Conservation (phyloP, 2,329 filamentous ascomycete genomes). For the Aureobasidium lini region DNA sequence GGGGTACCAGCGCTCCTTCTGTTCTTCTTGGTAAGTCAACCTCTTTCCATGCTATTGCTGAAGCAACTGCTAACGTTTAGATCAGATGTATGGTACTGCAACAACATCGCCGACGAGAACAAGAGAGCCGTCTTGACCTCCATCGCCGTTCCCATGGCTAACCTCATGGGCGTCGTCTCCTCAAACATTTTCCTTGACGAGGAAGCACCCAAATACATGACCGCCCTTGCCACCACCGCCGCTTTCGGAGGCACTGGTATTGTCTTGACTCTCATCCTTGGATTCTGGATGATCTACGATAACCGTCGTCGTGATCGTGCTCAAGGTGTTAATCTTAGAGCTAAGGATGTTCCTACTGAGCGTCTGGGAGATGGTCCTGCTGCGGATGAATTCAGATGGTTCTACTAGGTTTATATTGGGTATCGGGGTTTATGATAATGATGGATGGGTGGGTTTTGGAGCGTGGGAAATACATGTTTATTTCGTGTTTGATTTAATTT, state of each 20-base stretch:
- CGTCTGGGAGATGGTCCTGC: constrained; percentile 37
- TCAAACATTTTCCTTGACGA: constrained; percentile 60
- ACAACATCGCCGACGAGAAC: constrained; percentile 73
- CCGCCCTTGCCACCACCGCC: constrained; percentile 58
- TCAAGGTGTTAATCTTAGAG: constrained; percentile 49
- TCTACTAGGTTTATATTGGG: constrained; percentile 19
- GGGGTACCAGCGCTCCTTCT: constrained; percentile 66
- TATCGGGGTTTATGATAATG: neutral
- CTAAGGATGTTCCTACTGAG: constrained; percentile 42
- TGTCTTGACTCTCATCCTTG: constrained; percentile 48
- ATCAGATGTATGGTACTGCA: constrained; percentile 63
- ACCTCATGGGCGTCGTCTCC: constrained; percentile 65
- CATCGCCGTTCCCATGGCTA: constrained; percentile 66
- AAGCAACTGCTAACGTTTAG: no score
- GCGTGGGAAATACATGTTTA: no score
- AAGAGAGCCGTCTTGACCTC: constrained; percentile 62
- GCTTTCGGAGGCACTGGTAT: constrained; percentile 56
- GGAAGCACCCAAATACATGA: constrained; percentile 59
- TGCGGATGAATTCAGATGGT: constrained; percentile 39
- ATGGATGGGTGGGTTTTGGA: neutral
- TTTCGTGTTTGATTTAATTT: no score
- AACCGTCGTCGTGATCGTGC: constrained; percentile 53
- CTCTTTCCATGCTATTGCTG: no score
- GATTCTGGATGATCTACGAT: constrained; percentile 57
- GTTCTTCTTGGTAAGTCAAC: constrained; percentile 46